phyloP scores from a whole-genome alignment of 495 filamentous ascomycete genomes.

The Elasticomyces elasticus region DNA sequence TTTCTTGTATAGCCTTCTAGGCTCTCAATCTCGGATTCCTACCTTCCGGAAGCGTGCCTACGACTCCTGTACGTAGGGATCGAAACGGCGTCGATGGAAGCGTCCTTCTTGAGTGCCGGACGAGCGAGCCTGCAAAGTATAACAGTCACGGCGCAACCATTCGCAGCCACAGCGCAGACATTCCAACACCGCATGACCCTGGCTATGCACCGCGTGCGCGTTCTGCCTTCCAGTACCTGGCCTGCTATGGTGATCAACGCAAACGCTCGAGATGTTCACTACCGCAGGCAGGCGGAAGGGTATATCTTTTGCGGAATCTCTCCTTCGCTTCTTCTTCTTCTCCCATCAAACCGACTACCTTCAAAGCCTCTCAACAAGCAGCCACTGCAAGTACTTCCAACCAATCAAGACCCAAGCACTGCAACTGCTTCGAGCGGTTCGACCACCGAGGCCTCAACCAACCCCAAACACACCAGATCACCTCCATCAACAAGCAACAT shows the following conservation, averaged over 20 bases:
- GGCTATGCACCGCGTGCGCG: background rate
- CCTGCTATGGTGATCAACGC: background rate
- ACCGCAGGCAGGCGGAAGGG: background rate
- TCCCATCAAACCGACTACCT: background rate
- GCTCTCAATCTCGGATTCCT: background rate
- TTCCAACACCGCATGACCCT: background rate
- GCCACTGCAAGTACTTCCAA: background rate
- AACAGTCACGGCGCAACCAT: background rate
- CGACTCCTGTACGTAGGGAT: background rate
- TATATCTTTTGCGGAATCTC: background rate
- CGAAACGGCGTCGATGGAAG: background rate
- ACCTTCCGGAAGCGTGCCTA: background rate
- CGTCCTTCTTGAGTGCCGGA: background rate
- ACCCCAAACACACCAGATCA: background rate
- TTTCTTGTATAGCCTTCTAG: background rate
- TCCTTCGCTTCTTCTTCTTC: background rate
- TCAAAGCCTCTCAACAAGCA: background rate
- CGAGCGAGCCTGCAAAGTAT: background rate
- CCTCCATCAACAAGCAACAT: background rate
- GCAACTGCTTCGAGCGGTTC: background rate
- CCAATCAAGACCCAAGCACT: background rate
- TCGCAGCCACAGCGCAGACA: too few species aligned
- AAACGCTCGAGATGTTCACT: background rate
- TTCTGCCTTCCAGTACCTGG: background rate
- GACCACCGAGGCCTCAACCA: background rate